Evolutionary conservation across 2,329 filamentous ascomycete species (phyloP).

Genomic region (Fusarium irregulare): DNA sequence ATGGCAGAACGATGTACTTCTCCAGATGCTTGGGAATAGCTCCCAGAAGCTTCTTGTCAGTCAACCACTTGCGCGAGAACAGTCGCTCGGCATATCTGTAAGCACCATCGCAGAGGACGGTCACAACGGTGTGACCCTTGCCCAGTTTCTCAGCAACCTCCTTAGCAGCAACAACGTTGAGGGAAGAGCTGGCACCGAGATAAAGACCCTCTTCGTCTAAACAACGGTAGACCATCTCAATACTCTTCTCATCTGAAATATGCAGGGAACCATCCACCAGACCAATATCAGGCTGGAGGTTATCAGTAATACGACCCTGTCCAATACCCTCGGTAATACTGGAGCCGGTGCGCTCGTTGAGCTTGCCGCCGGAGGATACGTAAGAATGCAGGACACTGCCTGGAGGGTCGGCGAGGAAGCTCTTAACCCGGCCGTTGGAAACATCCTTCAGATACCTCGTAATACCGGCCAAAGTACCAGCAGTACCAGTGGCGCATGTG

Average conservation of each 20-base stretch:
- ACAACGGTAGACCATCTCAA: conserved; percentile 97
- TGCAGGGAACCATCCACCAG: conserved; percentile 85
- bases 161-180: conserved; percentile 96
- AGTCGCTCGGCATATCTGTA: conserved; percentile 95
- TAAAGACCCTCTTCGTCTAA: conserved; percentile 97
- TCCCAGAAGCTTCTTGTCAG: conserved; percentile 82
- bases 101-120: conserved; percentile 94
- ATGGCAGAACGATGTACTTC: conserved; percentile 95
- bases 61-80: conserved; percentile 92
- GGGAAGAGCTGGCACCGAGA: conserved; percentile 88
- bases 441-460: conserved; percentile 90
- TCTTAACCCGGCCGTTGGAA: conserved; percentile 81
- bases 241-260: conserved; percentile 92
- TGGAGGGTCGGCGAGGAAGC: conserved; percentile 92
- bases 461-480: conserved; percentile 87
- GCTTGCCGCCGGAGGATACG: conserved; percentile 83
- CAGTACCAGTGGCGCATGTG: conserved; percentile 94
- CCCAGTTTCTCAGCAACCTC: conserved; percentile 93
- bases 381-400: conserved; percentile 95
- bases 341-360: conserved; percentile 82
- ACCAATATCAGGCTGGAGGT: conserved; percentile 85
- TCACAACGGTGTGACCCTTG: conserved; percentile 90
- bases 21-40: conserved; percentile 86
- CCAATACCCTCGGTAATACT: conserved; percentile 99
- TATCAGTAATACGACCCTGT: conserved; percentile 96